Conservation (phyloP, 23 red algal genomes). For the Pyropia haitanensis region DNA sequence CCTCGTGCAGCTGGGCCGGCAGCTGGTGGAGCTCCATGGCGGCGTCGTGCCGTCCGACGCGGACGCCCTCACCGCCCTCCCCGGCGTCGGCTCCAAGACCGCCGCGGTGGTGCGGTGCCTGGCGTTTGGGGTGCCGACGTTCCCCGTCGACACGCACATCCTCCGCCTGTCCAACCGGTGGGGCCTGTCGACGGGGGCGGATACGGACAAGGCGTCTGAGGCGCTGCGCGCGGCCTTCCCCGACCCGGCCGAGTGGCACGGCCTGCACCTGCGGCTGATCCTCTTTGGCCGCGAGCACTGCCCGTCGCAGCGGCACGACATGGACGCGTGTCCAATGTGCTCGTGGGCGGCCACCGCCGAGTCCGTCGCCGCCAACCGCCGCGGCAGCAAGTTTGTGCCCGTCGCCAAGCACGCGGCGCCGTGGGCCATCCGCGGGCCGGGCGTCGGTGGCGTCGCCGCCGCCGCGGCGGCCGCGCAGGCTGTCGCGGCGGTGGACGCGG, state of each 20-base stretch:
- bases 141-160: conserved; percentile 85
- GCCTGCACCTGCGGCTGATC: conserved; percentile 63
- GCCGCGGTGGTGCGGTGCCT: conserved; percentile 63
- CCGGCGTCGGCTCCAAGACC: conserved; percentile 74
- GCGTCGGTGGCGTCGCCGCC: too few species aligned
- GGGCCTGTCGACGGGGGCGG: conserved; percentile 41
- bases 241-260: conserved; percentile 26
- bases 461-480: too few species aligned
- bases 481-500: too few species aligned
- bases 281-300: conserved; percentile 78
- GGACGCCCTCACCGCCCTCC: conserved; percentile 46
- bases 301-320: conserved; percentile 59
- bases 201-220: conserved; percentile 23
- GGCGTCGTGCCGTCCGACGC: conserved; percentile 41
- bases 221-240: conserved; percentile 54
- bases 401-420: conserved; percentile 9
- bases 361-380: conserved; percentile 13
- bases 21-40: conserved; percentile 10
- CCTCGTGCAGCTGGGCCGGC: conserved; percentile 18
- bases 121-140: conserved; percentile 64
- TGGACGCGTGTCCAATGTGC: conserved; percentile 56
- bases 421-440: conserved; percentile 14
- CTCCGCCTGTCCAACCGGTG: conserved; percentile 74
- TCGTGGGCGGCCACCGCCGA: conserved; percentile 55
- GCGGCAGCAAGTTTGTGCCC: conserved; percentile 42